Percentiles rank a stretch among this genome's conserved stretches.
Evolutionary conservation across 2,329 filamentous ascomycete species (phyloP).

Genomic region (Trichoderma aggressivum): DNA sequence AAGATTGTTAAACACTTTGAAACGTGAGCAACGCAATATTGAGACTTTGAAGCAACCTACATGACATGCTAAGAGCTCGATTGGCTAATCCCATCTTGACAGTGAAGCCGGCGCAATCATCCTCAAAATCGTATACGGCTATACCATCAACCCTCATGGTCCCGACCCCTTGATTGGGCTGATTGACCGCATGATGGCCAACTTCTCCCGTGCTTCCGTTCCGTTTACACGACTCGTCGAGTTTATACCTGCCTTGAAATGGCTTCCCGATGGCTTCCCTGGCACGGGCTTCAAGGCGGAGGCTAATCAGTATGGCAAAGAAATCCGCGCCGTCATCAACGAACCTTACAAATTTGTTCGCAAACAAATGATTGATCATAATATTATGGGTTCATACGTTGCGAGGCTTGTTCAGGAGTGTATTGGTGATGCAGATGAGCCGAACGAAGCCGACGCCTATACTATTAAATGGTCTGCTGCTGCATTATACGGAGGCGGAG

Average conservation of each 20-base stretch:
- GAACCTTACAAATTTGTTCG: background rate
- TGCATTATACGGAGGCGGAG: constrained; percentile 1
- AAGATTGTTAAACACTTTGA: background rate
- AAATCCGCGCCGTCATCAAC: background rate
- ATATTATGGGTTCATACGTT: background rate
- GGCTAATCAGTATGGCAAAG: background rate
- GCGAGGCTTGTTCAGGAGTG: background rate
- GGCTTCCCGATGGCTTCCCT: constrained; percentile 26
- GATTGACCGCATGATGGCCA: constrained; percentile 22
- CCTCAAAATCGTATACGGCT: constrained; percentile 25
- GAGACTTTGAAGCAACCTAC: background rate
- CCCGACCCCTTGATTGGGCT: constrained; percentile 25
- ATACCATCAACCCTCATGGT: constrained; percentile 25
- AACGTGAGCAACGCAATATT: background rate
- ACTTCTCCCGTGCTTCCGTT: constrained; percentile 24
- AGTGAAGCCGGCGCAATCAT: constrained; percentile 25
- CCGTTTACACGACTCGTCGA: constrained; percentile 26
- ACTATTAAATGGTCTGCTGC: constrained; percentile 5
- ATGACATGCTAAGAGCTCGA: background rate
- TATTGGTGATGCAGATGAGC: background rate
- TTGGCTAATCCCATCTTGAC: too few species aligned
- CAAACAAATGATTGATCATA: background rate
- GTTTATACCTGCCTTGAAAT: constrained; percentile 24
- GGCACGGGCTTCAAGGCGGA: constrained; percentile 26
- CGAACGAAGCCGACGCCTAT: background rate